phyloP scores from a whole-genome alignment of 257 asterid species.

The Solanum rostratum region DNA sequence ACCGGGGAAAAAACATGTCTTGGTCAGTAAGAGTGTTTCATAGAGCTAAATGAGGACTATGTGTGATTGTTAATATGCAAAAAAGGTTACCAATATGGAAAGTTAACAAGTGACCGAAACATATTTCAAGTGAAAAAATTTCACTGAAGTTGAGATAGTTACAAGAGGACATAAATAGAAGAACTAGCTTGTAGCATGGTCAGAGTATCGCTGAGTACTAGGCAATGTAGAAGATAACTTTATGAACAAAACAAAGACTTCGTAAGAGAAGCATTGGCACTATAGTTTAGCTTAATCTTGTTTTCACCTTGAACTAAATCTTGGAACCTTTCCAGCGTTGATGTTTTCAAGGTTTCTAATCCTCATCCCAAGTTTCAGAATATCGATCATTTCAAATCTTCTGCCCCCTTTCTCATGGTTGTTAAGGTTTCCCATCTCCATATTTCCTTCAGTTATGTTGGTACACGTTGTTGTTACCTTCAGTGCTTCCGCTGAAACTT shows the following conservation, averaged over 20 bases:
- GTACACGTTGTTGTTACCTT: not conserved
- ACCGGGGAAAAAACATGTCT: too few species aligned
- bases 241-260: not conserved
- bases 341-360: constrained; percentile 1
- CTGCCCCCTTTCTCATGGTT: not conserved
- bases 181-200: not conserved
- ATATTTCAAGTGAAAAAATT: not conserved
- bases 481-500: not conserved
- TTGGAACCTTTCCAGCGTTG: not conserved
- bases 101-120: not conserved
- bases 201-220: not conserved
- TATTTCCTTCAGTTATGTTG: not conserved
- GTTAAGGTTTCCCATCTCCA: not conserved
- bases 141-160: not conserved
- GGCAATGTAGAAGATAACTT: not conserved
- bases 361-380: not conserved
- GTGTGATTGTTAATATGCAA: not conserved
- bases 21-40: not conserved
- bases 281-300: not conserved
- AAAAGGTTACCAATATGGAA: not conserved
- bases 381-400: not conserved
- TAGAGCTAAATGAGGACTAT: not conserved
- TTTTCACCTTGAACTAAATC: not conserved
- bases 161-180: not conserved
- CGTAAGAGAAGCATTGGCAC: not conserved